Conservation (phyloP, 2,329 filamentous ascomycete species). For the Zopfia rhizophila region DNA sequence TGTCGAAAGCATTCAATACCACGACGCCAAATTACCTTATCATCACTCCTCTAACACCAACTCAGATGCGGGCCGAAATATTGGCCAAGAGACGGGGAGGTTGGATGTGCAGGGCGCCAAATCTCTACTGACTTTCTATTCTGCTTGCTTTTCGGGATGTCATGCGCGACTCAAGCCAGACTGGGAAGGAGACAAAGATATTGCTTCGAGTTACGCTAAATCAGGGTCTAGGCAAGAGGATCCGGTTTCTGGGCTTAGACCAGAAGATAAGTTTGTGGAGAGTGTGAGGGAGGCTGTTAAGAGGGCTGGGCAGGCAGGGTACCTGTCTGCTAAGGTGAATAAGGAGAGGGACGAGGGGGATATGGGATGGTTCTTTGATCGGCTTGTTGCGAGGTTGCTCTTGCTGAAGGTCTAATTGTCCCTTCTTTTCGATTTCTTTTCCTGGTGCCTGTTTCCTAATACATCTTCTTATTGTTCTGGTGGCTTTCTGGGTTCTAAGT, state of each 20-base stretch:
- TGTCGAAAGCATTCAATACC: slow-evolving; percentile 52
- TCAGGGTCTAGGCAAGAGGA: background rate
- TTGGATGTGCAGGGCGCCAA: slow-evolving; percentile 41
- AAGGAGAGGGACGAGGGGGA: slow-evolving; percentile 35
- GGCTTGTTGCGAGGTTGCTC: slow-evolving; percentile 47
- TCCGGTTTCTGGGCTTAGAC: background rate
- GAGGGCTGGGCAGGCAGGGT: slow-evolving; percentile 25
- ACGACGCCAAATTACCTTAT: slow-evolving; percentile 48
- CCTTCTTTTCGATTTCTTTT: too few relatives aligned
- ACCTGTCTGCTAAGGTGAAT: slow-evolving; percentile 34
- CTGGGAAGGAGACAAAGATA: slow-evolving; percentile 38
- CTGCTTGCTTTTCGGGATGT: slow-evolving; percentile 44
- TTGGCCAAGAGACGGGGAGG: slow-evolving; percentile 17
- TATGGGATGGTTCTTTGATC: slow-evolving; percentile 52
- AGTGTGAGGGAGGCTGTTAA: slow-evolving; percentile 38
- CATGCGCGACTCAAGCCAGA: slow-evolving; percentile 41
- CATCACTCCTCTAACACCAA: slow-evolving; percentile 31
- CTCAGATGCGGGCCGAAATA: background rate
- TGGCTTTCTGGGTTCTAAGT: too few relatives aligned
- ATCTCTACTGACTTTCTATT: slow-evolving; percentile 44
- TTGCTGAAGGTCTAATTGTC: slow-evolving; percentile 22
- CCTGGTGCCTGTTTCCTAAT: too few relatives aligned
- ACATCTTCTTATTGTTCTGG: too few relatives aligned
- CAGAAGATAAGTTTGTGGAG: slow-evolving; percentile 41
- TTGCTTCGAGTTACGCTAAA: background rate